A percentile compares a stretch with the other conserved stretches of the same genome.
phyloP scores from a whole-genome alignment of 805 yeast genomes.

The Zygosaccharomyces bailii region DNA sequence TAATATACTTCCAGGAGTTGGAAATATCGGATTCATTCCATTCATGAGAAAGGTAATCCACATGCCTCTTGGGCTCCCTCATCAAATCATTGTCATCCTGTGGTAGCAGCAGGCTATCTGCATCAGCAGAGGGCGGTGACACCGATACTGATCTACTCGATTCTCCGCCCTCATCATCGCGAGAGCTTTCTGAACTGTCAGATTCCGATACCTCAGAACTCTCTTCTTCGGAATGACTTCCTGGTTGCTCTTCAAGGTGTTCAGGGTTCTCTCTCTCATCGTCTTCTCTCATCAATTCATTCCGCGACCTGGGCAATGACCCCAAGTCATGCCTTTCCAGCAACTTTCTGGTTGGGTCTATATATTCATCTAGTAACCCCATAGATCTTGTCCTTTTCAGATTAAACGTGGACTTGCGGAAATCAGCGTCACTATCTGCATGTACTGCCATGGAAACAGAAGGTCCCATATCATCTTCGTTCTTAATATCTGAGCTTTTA shows the following conservation, averaged over 20 bases:
- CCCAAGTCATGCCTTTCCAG: slow-evolving; percentile 27
- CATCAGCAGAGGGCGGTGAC: slow-evolving; percentile 37
- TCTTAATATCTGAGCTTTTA: slow-evolving; percentile 2
- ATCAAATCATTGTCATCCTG: slow-evolving; percentile 82
- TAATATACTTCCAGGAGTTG: slow-evolving; percentile 93
- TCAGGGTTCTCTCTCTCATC: background rate
- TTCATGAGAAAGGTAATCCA: slow-evolving; percentile 89
- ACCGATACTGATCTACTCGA: slow-evolving; percentile 28
- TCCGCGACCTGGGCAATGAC: slow-evolving; percentile 19
- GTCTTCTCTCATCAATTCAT: slow-evolving; percentile 3
- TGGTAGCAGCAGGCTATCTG: slow-evolving; percentile 39
- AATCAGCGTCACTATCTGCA: slow-evolving; percentile 67
- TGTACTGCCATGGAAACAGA: slow-evolving; percentile 53
- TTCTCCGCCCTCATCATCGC: slow-evolving; percentile 17
- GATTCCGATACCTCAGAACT: slow-evolving; percentile 1
- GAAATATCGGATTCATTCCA: slow-evolving; percentile 95
- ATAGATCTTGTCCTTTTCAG: slow-evolving; percentile 78
- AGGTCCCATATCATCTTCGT: slow-evolving; percentile 38
- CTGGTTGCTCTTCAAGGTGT: slow-evolving; percentile 13
- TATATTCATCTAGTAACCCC: slow-evolving; percentile 73
- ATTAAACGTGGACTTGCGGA: slow-evolving; percentile 65
- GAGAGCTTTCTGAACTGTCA: slow-evolving; percentile 18
- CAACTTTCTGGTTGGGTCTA: slow-evolving; percentile 45
- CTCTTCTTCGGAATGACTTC: slow-evolving; percentile 7
- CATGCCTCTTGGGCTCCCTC: slow-evolving; percentile 83